These are phyloP conservation scores for Sclerotinia trifoliorum DNA, from an alignment of 2,329 filamentous ascomycete genomes.

Conservation along the genomic window DNA sequence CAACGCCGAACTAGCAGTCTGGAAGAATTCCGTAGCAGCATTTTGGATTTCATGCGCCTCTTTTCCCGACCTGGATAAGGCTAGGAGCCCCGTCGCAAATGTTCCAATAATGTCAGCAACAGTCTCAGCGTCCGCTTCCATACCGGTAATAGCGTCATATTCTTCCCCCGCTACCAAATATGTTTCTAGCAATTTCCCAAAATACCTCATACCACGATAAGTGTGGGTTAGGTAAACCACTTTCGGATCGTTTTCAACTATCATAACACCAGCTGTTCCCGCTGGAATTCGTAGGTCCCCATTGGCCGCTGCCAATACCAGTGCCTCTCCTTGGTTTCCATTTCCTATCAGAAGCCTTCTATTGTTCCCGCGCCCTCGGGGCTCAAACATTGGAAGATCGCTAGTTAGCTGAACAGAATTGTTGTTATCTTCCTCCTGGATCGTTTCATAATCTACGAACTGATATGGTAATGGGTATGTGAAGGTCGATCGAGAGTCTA, in stretches of 20 bases:
- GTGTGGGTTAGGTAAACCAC: constrained; percentile 71
- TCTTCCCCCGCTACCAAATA: constrained; percentile 56
- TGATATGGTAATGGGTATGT: constrained; percentile 72
- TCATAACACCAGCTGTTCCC: constrained; percentile 67
- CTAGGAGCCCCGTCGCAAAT: constrained; percentile 67
- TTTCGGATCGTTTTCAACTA: constrained; percentile 74
- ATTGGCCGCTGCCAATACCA: constrained; percentile 38
- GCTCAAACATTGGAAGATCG: constrained; percentile 63
- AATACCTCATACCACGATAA: constrained; percentile 76
- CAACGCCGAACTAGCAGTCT: constrained; percentile 57
- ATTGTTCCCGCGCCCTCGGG: constrained; percentile 32
- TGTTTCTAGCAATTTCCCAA: constrained; percentile 73
- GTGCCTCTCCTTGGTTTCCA: constrained; percentile 25
- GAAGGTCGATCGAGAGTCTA: constrained; percentile 68
- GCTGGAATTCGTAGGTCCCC: constrained; percentile 60
- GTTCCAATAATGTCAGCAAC: constrained; percentile 72
- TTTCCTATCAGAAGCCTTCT: constrained; percentile 5
- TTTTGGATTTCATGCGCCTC: constrained; percentile 45
- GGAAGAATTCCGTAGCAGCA: constrained; percentile 46
- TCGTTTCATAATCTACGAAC: constrained; percentile 74
- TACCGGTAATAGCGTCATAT: constrained; percentile 46
- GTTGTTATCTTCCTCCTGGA: constrained; percentile 81
- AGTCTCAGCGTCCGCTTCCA: constrained; percentile 55
- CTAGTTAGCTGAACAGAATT: constrained; percentile 71
- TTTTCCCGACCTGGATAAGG: constrained; percentile 27